Conservation (phyloP, 768 basidiomycete species). For the Kockovaella imperatae region DNA sequence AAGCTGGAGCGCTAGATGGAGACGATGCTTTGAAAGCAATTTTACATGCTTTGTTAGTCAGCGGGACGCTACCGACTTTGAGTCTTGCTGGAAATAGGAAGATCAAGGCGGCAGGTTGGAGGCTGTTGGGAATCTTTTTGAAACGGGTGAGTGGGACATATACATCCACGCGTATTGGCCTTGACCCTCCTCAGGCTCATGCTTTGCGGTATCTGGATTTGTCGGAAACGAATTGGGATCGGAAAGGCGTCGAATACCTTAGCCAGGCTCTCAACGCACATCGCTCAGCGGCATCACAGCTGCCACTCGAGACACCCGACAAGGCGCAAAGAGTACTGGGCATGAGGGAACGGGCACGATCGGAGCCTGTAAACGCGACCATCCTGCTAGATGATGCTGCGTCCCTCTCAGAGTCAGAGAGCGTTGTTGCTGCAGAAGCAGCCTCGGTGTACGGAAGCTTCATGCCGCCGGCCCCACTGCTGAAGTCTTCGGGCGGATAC, state of each 20-base stretch:
- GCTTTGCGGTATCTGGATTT: conserved; percentile 79
- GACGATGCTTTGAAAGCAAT: conserved; percentile 72
- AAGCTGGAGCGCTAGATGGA: conserved; percentile 81
- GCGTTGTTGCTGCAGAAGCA: too few species aligned
- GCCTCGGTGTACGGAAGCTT: conserved; percentile 37
- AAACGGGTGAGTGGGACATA: conserved; percentile 53
- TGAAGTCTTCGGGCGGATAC: conserved; percentile 27
- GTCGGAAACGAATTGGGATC: conserved; percentile 76
- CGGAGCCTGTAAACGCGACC: too few species aligned
- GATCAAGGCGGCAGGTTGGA: conserved; percentile 68
- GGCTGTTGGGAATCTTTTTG: conserved; percentile 69
- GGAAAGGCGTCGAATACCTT: conserved; percentile 73
- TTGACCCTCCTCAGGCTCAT: conserved; percentile 52
- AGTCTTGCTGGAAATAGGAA: conserved; percentile 80
- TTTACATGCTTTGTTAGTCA: conserved; percentile 79
- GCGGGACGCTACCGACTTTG: conserved; percentile 67
- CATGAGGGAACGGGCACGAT: too few species aligned
- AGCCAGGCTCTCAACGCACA: conserved; percentile 56
- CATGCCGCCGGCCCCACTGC: conserved; percentile 42
- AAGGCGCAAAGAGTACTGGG: too few species aligned
- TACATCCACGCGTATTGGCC: background rate
- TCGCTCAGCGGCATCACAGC: conserved; percentile 18
- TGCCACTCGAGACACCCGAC: background rate
- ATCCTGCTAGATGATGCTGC: too few species aligned
- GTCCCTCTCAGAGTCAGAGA: too few species aligned